Evolutionary conservation across 441 rosid genomes (phyloP), one percentile per base, ranked within the genome.

Genomic region (Hypseocharis bilobata): DNA sequence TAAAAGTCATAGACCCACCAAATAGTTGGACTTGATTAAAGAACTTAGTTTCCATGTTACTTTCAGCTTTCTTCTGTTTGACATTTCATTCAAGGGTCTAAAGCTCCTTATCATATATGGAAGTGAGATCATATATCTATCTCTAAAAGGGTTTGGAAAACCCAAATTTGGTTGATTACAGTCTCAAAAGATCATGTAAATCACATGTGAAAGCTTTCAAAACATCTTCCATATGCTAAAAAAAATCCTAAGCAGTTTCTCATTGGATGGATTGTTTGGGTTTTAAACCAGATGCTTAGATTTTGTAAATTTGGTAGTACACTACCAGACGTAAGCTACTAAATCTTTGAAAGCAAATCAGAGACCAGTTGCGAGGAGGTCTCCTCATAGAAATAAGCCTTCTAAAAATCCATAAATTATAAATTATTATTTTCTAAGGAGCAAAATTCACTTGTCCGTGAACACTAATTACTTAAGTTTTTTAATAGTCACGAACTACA

Each of bases 31-130:
- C 17, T 26, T 11, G 30, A 63, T 19, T 23, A 62, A 2, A 8
- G 27, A 34, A 23, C 42, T n/a, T 26, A 8, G 34, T 20, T 20
- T 40, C 67, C 29, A 64, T 29, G 59, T 42, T 3, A 52, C 36
- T n/a, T 54, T 40, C 14, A 34, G 51, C 25, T 56, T 36, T 34
- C 29, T 25, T 36, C 30, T 63, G 38, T 22, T 70, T n/a, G 65
- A 27, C 19, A 70, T 25, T 34, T 61, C 56, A 56, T 47, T 55
- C 17, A 11, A 28, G 62, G 64, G 64, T 55, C 23, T 49, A 44
- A n/a, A n/a, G 27, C 57, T 22, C 55, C 51, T 44, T 16, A 44
- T 70, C 47, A 52, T 51, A 10, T 16, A 64, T 47, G 52, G 16
- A 34, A 19, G 14, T 34, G 4, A 32, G 2, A 51, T 59, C n/a